Evolutionary conservation across 345 rosid species (phyloP).

Genomic region (Heritiera littoralis): DNA sequence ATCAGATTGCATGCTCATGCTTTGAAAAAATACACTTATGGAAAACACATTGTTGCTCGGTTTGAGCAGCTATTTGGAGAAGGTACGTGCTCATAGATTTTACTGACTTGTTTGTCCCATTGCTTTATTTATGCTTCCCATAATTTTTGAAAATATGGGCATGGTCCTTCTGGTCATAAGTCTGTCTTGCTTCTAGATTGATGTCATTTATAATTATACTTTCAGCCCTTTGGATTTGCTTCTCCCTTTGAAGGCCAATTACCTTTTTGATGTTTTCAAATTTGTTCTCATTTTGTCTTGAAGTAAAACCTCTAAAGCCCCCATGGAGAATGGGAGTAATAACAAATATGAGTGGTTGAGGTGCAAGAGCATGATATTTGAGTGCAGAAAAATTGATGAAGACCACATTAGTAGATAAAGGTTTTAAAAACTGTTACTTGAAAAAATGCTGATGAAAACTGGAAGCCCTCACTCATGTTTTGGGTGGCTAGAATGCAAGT

Average conservation of each 20-base stretch:
- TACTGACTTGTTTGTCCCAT: background rate
- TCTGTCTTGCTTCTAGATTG: background rate
- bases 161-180: background rate
- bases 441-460: background rate
- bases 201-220: background rate
- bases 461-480: background rate
- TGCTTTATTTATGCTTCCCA: slow-evolving; percentile 2
- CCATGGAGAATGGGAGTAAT: background rate
- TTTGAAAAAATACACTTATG: slow-evolving; percentile 74
- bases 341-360: background rate
- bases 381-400: background rate
- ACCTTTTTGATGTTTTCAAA: background rate
- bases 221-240: background rate
- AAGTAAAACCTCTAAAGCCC: background rate
- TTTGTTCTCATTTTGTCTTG: background rate
- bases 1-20: slow-evolving; percentile 55
- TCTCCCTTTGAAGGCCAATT: background rate
- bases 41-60: slow-evolving; percentile 75
- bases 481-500: background rate
- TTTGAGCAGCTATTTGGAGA: slow-evolving; percentile 59
- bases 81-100: slow-evolving; percentile 35
- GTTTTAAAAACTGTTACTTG: background rate
- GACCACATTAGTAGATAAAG: background rate
- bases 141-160: background rate
- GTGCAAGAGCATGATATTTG: background rate